Base-by-base conservation (phyloP, 768 basidiomycete genomes). In the Dentipellis fragilis region DNA sequence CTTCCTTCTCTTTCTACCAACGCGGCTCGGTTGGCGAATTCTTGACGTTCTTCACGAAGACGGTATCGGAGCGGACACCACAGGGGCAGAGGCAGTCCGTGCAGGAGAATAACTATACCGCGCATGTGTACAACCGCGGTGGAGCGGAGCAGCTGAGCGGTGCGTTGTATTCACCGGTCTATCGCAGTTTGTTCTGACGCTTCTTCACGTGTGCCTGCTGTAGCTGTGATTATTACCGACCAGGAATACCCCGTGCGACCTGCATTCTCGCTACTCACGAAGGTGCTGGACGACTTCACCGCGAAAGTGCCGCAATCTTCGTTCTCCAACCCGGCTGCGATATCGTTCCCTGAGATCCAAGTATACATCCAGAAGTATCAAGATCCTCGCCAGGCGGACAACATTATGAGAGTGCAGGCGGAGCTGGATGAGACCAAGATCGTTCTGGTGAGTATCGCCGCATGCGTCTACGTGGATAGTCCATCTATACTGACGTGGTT, bases 371-470 rank as follows among this genome's bases (percentile, higher is more conserved):
- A 81, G 67, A 95, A 93, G 71, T 98, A 96, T 68, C 95, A 99
- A 72, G 95, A 99, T 71, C 95, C 95, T 10, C 80, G 84, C 61
- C 93, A 97, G 72, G 95, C 95, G 6, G 95, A 99, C 73, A 87
- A 90, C 17, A 97, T 99, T 66, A 95, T 98, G 94, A 81, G 86
- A 61, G 96, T 99, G 11, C 96, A 99, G 70, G 88, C 93, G 66
- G 96, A 99, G 68, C 72, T 99, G 53, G 96, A 99, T 68, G 96
- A 99, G 75, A 98, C 96, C 3, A 99, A 99, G 86, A 95, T 99
- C 62, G 83, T 98, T 48, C 73, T 99, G 69, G 94, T 95, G 64
- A 57, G 89, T 76, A 23, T 35, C 19, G 6, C 9, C 51, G 50
- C n/a, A 6, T 6, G 29, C 29, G 29, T 29, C 29, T 29, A 29